Conservation (phyloP, 441 rosid genomes). For the Jatropha podagrica region DNA sequence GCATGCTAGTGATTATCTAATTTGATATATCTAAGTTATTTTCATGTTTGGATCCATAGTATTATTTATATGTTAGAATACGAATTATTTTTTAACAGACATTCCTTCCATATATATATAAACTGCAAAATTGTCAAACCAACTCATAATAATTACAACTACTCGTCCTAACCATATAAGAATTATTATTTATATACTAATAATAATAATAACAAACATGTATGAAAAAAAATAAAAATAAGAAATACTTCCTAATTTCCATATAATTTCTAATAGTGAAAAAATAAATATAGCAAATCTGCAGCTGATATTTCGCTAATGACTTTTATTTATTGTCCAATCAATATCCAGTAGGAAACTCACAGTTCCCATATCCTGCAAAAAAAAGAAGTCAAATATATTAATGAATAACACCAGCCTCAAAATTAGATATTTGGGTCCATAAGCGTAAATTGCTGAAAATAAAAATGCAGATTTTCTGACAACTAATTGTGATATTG, state of each 20-base stretch:
- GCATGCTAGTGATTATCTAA: too few species aligned
- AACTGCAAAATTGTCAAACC: constrained; percentile 6
- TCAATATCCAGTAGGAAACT: constrained; percentile 64
- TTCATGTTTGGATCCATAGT: not conserved
- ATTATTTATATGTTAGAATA: too few species aligned
- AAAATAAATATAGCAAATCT: not conserved
- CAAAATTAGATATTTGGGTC: too few species aligned
- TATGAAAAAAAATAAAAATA: not conserved
- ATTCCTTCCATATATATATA: too few species aligned
- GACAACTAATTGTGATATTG: too few species aligned
- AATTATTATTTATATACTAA: not conserved
- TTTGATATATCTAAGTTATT: too few species aligned
- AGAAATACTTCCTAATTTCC: not conserved
- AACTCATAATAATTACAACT: not conserved
- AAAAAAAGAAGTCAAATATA: not conserved
- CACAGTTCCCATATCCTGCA: constrained; percentile 64
- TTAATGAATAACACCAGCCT: too few species aligned
- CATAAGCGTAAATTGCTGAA: too few species aligned
- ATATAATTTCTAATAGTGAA: not conserved
- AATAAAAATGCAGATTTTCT: too few species aligned
- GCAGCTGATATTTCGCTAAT: not conserved
- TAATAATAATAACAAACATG: not conserved
- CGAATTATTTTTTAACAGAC: too few species aligned
- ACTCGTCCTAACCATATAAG: not conserved
- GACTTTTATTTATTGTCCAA: not conserved